Base-by-base conservation (phyloP, 108 stramenopile genomes). In the Cyclotella baltica region DNA sequence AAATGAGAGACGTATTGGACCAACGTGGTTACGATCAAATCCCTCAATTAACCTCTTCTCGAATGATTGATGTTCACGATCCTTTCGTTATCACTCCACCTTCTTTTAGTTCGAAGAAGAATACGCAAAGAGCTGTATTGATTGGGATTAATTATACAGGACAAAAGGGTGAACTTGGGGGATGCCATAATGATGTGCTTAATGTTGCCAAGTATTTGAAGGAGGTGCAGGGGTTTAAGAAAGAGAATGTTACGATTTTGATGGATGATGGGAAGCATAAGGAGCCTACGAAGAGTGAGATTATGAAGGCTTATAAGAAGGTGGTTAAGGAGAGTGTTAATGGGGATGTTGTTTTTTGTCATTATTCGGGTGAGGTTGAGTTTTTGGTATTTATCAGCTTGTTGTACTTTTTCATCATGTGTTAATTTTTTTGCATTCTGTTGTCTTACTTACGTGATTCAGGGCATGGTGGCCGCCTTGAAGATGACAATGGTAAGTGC, bases 91-190 rank as follows among this genome's bases (percentile, higher is more conserved):
- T 80, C 63, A 61, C 85, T 63, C 50, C 85, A 31, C 19, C 59
- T 57, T 82, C 88, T 11, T 80, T 83, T 34, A 68, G 72, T 56
- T 65, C 30, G 3, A 74, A 65, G 35, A 67, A 40, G 43, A 81
- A 85, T 56, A 78, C 75, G 40, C 64, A 83, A 58, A 80, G 93
- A 25, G 96, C 96, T 9, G 73, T 96, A 11, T 74, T 96, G 38
- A 88, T 96, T 46, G 92, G 97, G 35, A 98, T 98, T 62, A 98
- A 98, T 87, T 98, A 98, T 86, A 83, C 53, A 0, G 88, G 88
- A 29, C 89, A 91, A 73, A 80, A 88, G 43, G 93, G 93, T 20
- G 85, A 96, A 70, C 83, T 97, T 55, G 78, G 78, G 64, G 96
- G 96, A 28, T 96, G 96, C 73, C 88, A 92, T 77, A 91, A 92